Percentiles rank a stretch among this genome's conserved stretches.
phyloP scores from a whole-genome alignment of 2,329 filamentous ascomycete genomes.

The Fusarium odoratissimum region DNA sequence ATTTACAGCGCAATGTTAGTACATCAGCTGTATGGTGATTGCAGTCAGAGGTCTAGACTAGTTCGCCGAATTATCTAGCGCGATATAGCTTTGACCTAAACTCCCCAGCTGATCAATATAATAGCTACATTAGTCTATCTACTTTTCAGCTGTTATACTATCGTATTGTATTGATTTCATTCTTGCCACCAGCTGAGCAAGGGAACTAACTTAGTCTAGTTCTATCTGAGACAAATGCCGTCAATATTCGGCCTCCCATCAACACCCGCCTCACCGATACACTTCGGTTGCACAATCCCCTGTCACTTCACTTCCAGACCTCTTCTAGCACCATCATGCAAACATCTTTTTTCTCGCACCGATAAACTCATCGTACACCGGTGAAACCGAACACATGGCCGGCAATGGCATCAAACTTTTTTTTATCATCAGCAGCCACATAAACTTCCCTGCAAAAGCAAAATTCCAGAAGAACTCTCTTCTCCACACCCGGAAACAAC shows the following conservation, averaged over 20 bases:
- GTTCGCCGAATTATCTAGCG: neutral
- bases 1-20: neutral
- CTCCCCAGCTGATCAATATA: neutral
- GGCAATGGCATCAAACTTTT: neutral
- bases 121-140: neutral
- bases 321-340: neutral
- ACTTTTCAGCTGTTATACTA: neutral
- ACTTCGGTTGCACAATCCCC: neutral
- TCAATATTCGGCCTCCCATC: neutral
- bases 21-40: neutral
- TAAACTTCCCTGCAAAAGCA: neutral
- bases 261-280: neutral
- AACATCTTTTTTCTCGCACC: neutral
- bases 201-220: neutral
- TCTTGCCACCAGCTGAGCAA: neutral
- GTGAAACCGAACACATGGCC: neutral
- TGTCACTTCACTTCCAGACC: neutral
- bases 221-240: neutral
- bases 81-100: neutral
- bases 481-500: neutral
- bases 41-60: neutral
- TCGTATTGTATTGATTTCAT: neutral
- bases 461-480: neutral
- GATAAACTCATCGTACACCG: neutral
- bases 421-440: neutral